phyloP scores from a whole-genome alignment of 345 rosid species.

The Aquilaria malaccensis region DNA sequence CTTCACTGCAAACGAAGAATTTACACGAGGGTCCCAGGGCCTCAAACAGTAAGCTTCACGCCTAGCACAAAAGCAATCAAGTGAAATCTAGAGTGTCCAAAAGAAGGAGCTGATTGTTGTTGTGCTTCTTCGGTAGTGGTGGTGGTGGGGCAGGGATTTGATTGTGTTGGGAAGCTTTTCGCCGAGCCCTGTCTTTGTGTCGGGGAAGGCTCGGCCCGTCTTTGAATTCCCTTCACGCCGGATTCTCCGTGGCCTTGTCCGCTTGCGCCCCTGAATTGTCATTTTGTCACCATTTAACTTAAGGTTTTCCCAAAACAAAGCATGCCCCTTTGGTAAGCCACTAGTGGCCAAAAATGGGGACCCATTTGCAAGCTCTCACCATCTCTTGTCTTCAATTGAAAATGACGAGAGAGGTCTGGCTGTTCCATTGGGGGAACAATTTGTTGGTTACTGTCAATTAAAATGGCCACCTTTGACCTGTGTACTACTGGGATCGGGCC shows the following conservation, averaged over 20 bases:
- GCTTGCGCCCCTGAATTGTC: conserved; percentile 24
- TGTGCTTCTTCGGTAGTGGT: conserved; percentile 48
- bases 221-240: conserved; percentile 34
- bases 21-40: conserved; percentile 28
- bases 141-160: conserved; percentile 50
- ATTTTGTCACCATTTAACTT: conserved; percentile 13
- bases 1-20: conserved; percentile 1
- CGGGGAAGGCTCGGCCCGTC: conserved; percentile 24
- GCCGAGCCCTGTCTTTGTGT: conserved; percentile 39
- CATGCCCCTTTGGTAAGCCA: conserved; percentile 10
- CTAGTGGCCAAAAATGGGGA: conserved; percentile 16
- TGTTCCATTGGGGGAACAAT: conserved; percentile 9
- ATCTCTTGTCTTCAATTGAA: conserved; percentile 19
- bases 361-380: conserved; percentile 4
- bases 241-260: conserved; percentile 60
- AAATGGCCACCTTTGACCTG: conserved; percentile 7
- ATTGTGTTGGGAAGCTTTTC: conserved; percentile 45
- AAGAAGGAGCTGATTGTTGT: conserved; percentile 45
- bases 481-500: background rate
- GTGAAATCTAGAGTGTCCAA: conserved; percentile 35
- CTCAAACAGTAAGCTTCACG: conserved; percentile 48
- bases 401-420: conserved; percentile 11
- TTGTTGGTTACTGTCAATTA: conserved; percentile 6
- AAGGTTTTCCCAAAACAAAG: conserved; percentile 25
- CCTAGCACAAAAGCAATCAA: conserved; percentile 42